Conservation (phyloP, 805 yeast species). For the Schizosaccharomyces lindneri region DNA sequence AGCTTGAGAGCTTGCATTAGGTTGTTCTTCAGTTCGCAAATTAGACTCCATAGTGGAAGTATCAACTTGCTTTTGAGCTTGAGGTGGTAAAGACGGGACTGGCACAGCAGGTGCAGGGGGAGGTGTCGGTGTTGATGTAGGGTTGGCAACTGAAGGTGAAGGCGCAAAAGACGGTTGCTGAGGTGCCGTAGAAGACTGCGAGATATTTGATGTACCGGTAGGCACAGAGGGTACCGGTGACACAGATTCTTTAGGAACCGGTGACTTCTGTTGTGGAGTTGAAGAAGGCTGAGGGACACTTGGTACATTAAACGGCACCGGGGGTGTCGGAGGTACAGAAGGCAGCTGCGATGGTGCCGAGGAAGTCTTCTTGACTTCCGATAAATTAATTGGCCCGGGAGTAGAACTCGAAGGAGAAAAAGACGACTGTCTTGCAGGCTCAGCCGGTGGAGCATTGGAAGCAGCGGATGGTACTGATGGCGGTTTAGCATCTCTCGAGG, state of each 20-base stretch:
- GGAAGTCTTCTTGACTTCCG: no score
- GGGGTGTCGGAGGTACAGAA: not conserved
- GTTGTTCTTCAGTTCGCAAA: no score
- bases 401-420: no score
- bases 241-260: not conserved
- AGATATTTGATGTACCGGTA: no score
- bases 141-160: not conserved
- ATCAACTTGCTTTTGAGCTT: no score
- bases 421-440: not conserved
- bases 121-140: not conserved
- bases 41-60: no score
- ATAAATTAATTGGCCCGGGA: no score
- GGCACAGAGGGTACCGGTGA: not conserved
- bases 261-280: no score
- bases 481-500: not conserved
- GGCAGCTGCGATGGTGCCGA: not conserved
- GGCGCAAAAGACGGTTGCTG: no score
- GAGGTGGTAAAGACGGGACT: not conserved
- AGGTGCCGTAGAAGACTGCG: no score
- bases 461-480: not conserved
- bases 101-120: not conserved
- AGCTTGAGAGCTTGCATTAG: not conserved
- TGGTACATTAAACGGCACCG: not conserved
- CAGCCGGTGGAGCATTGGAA: not conserved
- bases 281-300: no score